phyloP scores from a whole-genome alignment of 805 yeast genomes.

The Kregervanrija fluxuum region DNA sequence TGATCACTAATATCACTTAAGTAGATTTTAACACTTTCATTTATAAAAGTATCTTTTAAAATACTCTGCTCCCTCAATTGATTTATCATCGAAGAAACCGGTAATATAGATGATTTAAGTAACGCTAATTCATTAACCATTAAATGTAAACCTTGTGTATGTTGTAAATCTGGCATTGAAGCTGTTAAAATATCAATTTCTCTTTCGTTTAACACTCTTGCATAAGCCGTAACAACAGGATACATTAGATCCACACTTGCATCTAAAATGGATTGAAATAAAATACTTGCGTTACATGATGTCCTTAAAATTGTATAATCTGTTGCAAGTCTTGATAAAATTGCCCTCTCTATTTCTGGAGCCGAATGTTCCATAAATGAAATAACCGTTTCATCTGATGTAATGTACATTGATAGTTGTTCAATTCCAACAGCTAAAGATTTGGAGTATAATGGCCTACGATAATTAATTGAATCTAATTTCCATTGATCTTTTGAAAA shows the following conservation, averaged over 20 bases:
- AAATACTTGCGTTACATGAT: constrained; percentile 43
- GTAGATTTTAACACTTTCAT: constrained; percentile 40
- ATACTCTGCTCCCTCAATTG: constrained; percentile 36
- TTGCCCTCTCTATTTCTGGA: constrained; percentile 44
- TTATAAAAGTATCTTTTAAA: constrained; percentile 21
- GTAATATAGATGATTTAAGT: constrained; percentile 39
- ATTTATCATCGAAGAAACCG: constrained; percentile 39
- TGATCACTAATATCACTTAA: constrained; percentile 53
- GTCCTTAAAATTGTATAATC: constrained; percentile 42
- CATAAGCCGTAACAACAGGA: constrained; percentile 49
- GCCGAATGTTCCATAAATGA: constrained; percentile 54
- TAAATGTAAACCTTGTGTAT: constrained; percentile 46
- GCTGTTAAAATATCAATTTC: constrained; percentile 43
- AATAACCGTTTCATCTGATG: constrained; percentile 38
- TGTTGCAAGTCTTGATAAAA: constrained; percentile 39
- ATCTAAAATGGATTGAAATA: constrained; percentile 49
- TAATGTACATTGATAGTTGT: constrained; percentile 45
- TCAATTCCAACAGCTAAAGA: constrained; percentile 44
- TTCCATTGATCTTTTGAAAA: constrained; percentile 13
- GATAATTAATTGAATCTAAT: constrained; percentile 29
- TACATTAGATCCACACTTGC: constrained; percentile 45
- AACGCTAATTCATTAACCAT: constrained; percentile 46
- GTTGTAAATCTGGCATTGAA: constrained; percentile 36
- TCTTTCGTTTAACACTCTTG: constrained; percentile 38
- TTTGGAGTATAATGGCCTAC: constrained; percentile 37